Evolutionary conservation across 345 rosid species (phyloP).

Genomic region (Citrus hindsii): DNA sequence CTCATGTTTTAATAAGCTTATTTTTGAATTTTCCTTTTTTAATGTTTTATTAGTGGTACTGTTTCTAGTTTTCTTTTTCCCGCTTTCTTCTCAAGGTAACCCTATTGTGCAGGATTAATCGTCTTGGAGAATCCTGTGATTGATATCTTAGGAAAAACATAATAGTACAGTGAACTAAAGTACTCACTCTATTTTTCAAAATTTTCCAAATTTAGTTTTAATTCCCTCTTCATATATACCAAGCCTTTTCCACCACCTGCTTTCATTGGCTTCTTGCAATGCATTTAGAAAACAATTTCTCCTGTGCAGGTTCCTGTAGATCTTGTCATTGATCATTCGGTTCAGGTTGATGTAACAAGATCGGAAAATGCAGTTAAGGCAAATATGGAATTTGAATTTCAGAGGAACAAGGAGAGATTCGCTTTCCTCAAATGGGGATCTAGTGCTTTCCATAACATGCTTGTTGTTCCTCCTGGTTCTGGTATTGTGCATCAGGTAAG

Average conservation of each 20-base stretch:
- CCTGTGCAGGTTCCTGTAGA: slow-evolving; percentile 86
- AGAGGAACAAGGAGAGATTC: slow-evolving; percentile 95
- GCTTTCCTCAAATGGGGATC: slow-evolving; percentile 99
- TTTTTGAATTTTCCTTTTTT: not conserved
- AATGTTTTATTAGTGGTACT: not conserved
- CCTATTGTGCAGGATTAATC: not conserved
- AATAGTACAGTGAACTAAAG: not conserved
- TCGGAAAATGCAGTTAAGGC: slow-evolving; percentile 96
- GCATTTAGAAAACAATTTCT: not conserved
- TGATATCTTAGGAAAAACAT: not conserved
- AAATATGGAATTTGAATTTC: slow-evolving; percentile 95
- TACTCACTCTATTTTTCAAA: not conserved
- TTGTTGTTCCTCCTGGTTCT: slow-evolving; percentile 99
- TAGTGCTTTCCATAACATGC: slow-evolving; percentile 86
- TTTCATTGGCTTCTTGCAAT: not conserved
- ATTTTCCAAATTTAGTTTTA: not conserved
- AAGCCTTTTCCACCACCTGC: not conserved
- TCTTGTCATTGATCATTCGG: slow-evolving; percentile 97
- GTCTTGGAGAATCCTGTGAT: not conserved
- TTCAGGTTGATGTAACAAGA: slow-evolving; percentile 95
- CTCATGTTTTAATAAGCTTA: not conserved
- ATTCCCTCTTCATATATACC: not conserved
- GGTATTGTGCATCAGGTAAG: slow-evolving; percentile 99
- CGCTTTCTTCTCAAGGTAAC: not conserved
- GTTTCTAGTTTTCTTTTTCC: not conserved